A percentile compares a stretch with the other conserved stretches of the same genome.
Conservation (phyloP, 2,329 filamentous ascomycete genomes). For the Xylogone sp. region DNA sequence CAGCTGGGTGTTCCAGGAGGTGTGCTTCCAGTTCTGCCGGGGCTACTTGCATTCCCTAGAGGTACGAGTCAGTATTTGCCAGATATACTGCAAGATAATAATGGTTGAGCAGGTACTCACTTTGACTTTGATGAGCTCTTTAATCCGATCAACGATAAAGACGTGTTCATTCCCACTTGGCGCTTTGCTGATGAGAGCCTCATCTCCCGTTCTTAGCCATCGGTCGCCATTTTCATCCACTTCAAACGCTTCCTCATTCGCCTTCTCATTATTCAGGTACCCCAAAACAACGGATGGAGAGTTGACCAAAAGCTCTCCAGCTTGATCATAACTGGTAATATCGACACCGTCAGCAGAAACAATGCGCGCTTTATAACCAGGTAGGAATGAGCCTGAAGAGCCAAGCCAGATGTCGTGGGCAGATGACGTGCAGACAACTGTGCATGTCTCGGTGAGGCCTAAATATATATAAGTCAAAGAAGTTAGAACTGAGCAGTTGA, state of each 20-base stretch:
- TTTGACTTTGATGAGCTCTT: slow-evolving; percentile 73
- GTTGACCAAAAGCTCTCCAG: slow-evolving; percentile 74
- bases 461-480: slow-evolving; percentile 33
- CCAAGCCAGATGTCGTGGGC: slow-evolving; percentile 62
- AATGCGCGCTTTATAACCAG: slow-evolving; percentile 59
- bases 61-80: background rate
- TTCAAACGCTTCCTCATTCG: slow-evolving; percentile 70
- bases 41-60: slow-evolving; percentile 71
- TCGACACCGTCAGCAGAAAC: slow-evolving; percentile 64
- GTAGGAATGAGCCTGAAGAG: slow-evolving; percentile 65
- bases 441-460: slow-evolving; percentile 65
- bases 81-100: background rate
- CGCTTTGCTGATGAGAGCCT: slow-evolving; percentile 63
- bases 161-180: slow-evolving; percentile 70
- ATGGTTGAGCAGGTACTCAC: slow-evolving; percentile 32
- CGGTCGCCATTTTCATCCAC: slow-evolving; percentile 55
- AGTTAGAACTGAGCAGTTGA: slow-evolving; percentile 6
- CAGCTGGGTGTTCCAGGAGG: slow-evolving; percentile 67
- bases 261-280: slow-evolving; percentile 79
- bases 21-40: slow-evolving; percentile 77
- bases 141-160: slow-evolving; percentile 75
- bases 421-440: slow-evolving; percentile 58
- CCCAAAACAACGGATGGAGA: slow-evolving; percentile 70
- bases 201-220: slow-evolving; percentile 80
- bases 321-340: slow-evolving; percentile 63